These are phyloP conservation scores for Garcia nutans DNA, from an alignment of 345 rosid species.

Conservation along the genomic window DNA sequence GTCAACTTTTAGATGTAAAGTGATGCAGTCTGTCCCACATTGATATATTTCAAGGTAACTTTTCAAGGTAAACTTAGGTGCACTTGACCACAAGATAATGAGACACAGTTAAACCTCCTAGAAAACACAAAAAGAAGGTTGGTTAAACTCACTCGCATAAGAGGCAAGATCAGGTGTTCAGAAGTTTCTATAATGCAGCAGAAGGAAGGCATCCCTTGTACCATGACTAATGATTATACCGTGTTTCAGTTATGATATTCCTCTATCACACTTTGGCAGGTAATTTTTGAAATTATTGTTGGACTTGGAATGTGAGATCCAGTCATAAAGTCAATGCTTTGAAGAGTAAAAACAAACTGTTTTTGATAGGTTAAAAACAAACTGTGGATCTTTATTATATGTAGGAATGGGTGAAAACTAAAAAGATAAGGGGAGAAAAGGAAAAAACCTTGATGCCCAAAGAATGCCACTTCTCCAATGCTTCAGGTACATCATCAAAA, in stretches of 20 bases:
- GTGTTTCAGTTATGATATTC: background rate
- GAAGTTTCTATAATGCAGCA: background rate
- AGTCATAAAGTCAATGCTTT: background rate
- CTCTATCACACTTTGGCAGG: background rate
- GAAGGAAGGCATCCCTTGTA: background rate
- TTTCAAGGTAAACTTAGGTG: background rate
- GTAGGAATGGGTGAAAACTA: background rate
- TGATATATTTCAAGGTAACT: background rate
- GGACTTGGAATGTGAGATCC: background rate
- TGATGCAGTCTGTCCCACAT: background rate
- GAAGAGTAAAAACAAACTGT: no score
- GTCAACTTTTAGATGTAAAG: background rate
- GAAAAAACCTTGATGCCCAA: constrained; percentile 68
- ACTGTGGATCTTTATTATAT: background rate
- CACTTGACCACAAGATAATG: no score
- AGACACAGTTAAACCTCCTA: background rate
- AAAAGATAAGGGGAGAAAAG: background rate
- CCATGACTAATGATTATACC: background rate
- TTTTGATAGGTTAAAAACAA: background rate
- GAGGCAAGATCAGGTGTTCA: background rate
- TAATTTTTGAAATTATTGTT: background rate
- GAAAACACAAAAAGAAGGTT: background rate
- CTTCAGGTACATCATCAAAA: constrained; percentile 81
- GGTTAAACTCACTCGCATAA: background rate
- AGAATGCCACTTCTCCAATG: constrained; percentile 83